Base-by-base conservation (phyloP, 2,329 filamentous ascomycete species). In the Colletotrichum ledebouriae region DNA sequence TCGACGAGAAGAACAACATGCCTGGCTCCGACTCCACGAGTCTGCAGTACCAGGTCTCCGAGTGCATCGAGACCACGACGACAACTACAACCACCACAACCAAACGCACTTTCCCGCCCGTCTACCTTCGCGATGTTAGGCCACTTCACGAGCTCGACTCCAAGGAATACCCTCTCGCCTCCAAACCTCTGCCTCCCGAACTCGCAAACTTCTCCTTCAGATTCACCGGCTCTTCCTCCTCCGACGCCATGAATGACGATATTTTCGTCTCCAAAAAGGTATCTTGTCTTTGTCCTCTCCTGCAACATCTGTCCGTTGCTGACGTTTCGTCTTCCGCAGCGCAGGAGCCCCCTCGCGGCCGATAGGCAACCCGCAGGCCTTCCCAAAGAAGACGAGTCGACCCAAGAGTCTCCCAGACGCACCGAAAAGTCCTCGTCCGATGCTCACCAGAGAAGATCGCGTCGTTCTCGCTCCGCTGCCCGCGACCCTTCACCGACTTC, bases 71-170 rank as follows among this genome's bases (percentile, higher is more conserved):
- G 79, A 90, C 88, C 15, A 90, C 88, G 77, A 90, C 87, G 11
- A 89, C 97, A 70, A 97, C 94, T 1, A 98, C 95, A 0, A 98
- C 94, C 0, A 98, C 94, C 0, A 97, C 94, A 0, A 97, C 94
- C 1, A 93, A 94, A 72, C 90, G 78, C 85, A 93, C 80, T 79
- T 97, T 96, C 72, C 94, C 95, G 53, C 94, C 94, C n/a, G 84
- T 98, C 66, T 85, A 93, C 63, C 89, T 97, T 72, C 90, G 89
- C 72, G 88, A 92, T 67, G 91, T 93, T 25, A 88, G 88, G 60
- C 87, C 89, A 59, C 85, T 94, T 39, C 84, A 87, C 67, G 86
- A 90, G 61, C 88, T 97, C 66, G 94, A 98, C 78, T 86, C 91
- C 13, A 97, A 97, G 78, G 89, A 96, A 74, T 99, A 97, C 78